Evolutionary conservation across 2,329 filamentous ascomycete species (phyloP).

Genomic region (Fusarium anguioides): DNA sequence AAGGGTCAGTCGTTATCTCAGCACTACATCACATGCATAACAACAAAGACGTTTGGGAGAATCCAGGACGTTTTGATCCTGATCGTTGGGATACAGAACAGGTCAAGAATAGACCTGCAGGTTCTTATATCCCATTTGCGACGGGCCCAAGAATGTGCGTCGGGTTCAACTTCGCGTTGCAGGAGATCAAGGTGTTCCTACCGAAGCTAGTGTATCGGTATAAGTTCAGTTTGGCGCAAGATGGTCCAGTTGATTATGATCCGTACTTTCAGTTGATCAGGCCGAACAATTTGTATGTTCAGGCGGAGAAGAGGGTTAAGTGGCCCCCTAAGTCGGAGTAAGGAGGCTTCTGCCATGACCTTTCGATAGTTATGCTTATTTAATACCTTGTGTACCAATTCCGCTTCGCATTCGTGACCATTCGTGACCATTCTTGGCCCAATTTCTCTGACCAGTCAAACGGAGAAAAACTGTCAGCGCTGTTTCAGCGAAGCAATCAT

Average conservation of each 20-base stretch:
- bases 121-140: slow-evolving; percentile 68
- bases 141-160: slow-evolving; percentile 68
- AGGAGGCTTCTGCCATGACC: no score
- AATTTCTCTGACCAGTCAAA: no score
- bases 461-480: no score
- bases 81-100: slow-evolving; percentile 68
- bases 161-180: slow-evolving; percentile 72
- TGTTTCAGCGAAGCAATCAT: no score
- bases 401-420: no score
- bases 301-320: slow-evolving; percentile 53
- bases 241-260: slow-evolving; percentile 66
- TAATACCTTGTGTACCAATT: no score
- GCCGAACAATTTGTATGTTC: slow-evolving; percentile 65
- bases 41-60: slow-evolving; percentile 67
- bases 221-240: slow-evolving; percentile 60
- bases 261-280: slow-evolving; percentile 69
- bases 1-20: slow-evolving; percentile 63
- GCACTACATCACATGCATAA: slow-evolving; percentile 62
- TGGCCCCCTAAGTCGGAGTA: slow-evolving; percentile 13
- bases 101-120: slow-evolving; percentile 63
- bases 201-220: slow-evolving; percentile 69
- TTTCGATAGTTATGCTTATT: no score
- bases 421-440: no score
- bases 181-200: slow-evolving; percentile 69
- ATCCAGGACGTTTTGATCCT: slow-evolving; percentile 67